These are phyloP conservation scores for Saccharum hybrid DNA, from an alignment of 202 grass and related monocot species.

Conservation along the genomic window DNA sequence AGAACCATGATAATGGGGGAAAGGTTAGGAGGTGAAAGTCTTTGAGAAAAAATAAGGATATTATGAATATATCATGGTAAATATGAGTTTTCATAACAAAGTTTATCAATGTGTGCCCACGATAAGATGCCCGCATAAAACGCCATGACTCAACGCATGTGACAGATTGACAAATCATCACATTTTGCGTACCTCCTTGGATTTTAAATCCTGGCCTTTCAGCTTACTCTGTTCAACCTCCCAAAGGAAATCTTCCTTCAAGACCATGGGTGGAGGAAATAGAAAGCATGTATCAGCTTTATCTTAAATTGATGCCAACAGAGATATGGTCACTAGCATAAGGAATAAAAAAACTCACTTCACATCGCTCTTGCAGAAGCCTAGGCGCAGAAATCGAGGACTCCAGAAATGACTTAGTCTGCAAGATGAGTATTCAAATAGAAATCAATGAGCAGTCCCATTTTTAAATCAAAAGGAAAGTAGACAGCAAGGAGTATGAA, in stretches of 20 bases:
- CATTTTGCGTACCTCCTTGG: constrained; percentile 71
- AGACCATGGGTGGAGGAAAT: no score
- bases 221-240: constrained; percentile 54
- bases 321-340: background rate
- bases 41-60: background rate
- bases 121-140: constrained; percentile 28
- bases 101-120: background rate
- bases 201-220: constrained; percentile 92
- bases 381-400: no score
- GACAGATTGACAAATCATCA: background rate
- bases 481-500: no score
- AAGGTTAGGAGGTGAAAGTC: background rate
- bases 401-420: no score
- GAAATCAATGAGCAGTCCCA: no score
- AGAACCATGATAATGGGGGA: background rate
- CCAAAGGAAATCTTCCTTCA: no score
- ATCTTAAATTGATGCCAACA: constrained; percentile 31
- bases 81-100: no score
- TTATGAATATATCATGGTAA: no score
- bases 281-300: constrained; percentile 33
- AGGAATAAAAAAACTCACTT: no score
- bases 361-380: no score
- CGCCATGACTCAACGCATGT: background rate
- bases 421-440: no score
- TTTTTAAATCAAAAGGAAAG: no score